phyloP scores from a whole-genome alignment of 805 yeast species.

The Yarrowia divulgata region DNA sequence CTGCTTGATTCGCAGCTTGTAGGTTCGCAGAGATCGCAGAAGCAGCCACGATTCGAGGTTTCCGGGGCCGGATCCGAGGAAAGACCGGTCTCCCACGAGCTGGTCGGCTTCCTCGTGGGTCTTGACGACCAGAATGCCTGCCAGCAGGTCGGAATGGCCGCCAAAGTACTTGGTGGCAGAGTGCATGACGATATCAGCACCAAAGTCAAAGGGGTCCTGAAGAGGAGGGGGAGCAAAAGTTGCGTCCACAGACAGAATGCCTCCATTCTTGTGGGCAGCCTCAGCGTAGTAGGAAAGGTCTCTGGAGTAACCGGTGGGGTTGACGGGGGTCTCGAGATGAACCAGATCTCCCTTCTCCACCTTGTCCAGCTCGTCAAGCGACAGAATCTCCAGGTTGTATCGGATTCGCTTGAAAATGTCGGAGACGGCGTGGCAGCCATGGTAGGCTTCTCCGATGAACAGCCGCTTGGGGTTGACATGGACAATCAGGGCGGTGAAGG shows the following conservation, averaged over 20 bases:
- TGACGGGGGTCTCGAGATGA: conserved; percentile 87
- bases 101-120: conserved; percentile 55
- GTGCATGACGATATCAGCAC: conserved; percentile 89
- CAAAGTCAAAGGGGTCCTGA: conserved; percentile 78
- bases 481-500: conserved; percentile 77
- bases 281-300: conserved; percentile 70
- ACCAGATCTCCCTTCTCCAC: conserved; percentile 74
- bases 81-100: conserved; percentile 68
- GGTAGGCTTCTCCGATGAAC: conserved; percentile 82
- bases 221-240: conserved; percentile 96
- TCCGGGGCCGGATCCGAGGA: conserved; percentile 79
- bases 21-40: conserved; percentile 81
- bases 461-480: conserved; percentile 74
- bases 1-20: conserved; percentile 68
- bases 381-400: conserved; percentile 51
- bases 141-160: conserved; percentile 91
- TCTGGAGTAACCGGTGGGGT: conserved; percentile 75
- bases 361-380: conserved; percentile 52
- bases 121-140: conserved; percentile 80
- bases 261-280: conserved; percentile 80
- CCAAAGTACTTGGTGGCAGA: conserved; percentile 94
- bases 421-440: conserved; percentile 80
- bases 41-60: conserved; percentile 78
- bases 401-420: conserved; percentile 66
- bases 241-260: conserved; percentile 74